Evolutionary conservation across 345 rosid species (phyloP).

Genomic region (Aquilaria sinensis): DNA sequence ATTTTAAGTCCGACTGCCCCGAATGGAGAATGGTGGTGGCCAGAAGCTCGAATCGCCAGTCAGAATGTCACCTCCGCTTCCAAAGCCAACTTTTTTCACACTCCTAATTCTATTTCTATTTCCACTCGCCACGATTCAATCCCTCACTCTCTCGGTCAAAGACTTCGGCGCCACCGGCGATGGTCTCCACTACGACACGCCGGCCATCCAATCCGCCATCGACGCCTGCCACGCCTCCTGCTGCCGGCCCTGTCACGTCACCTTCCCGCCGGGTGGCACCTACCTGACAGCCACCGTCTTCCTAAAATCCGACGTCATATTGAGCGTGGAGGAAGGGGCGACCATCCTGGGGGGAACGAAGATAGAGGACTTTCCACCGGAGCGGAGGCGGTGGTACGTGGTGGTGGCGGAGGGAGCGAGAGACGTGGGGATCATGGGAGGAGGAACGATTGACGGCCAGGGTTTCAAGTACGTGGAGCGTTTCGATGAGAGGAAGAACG

Average conservation of each 20-base stretch:
- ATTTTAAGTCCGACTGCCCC: no score
- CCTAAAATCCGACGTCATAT: constrained; percentile 52
- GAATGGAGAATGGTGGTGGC: no score
- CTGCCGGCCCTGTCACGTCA: constrained; percentile 40
- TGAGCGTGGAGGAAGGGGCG: constrained; percentile 51
- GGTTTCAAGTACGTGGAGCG: constrained; percentile 54
- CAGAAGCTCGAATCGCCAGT: no score
- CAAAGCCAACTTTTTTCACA: background rate
- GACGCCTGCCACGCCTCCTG: constrained; percentile 44
- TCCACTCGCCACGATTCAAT: background rate
- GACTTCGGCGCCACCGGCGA: constrained; percentile 83
- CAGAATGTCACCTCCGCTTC: no score
- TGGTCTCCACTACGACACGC: constrained; percentile 56
- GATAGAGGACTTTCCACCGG: constrained; percentile 52
- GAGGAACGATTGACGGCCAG: constrained; percentile 76
- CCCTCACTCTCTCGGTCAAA: constrained; percentile 32
- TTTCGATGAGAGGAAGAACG: constrained; percentile 59
- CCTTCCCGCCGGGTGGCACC: constrained; percentile 48
- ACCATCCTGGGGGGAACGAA: constrained; percentile 55
- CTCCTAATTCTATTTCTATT: no score
- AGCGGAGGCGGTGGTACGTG: constrained; percentile 61
- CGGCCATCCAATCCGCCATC: constrained; percentile 60
- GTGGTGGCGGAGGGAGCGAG: constrained; percentile 59
- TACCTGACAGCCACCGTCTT: constrained; percentile 68
- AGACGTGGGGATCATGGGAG: constrained; percentile 82